These are phyloP conservation scores for Nicotiana attenuata DNA, from an alignment of 257 asterid genomes.

Conservation along the genomic window DNA sequence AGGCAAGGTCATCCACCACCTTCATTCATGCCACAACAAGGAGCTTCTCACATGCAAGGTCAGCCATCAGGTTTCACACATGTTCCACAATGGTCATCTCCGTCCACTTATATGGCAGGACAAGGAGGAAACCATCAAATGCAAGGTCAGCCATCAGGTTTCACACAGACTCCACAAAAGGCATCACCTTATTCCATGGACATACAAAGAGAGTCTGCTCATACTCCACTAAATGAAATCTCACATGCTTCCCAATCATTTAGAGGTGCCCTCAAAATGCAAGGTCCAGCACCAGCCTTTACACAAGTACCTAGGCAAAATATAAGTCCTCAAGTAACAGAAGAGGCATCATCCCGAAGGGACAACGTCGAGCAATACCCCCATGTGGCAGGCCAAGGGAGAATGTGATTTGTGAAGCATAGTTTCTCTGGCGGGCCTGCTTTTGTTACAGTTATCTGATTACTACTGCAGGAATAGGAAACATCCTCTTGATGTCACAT, in stretches of 20 bases:
- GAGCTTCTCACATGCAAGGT: constrained; percentile 13
- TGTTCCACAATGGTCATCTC: not conserved
- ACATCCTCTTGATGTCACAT: not conserved
- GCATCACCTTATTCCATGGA: constrained; percentile 5
- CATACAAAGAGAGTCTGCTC: not conserved
- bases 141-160: constrained; percentile 27
- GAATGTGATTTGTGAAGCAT: not conserved
- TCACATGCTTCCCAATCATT: constrained; percentile 8
- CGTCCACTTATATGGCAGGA: constrained; percentile 13
- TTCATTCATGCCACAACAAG: not conserved
- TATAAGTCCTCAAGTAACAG: constrained; percentile 5
- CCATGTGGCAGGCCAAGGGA: constrained; percentile 2
- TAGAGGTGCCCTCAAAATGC: not conserved
- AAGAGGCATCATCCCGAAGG: not conserved
- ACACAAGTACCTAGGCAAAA: constrained; percentile 1
- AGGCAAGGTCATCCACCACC: constrained; percentile 4
- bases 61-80: constrained; percentile 11
- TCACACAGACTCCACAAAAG: constrained; percentile 2
- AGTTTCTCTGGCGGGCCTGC: not conserved
- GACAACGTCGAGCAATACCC: constrained; percentile 3
- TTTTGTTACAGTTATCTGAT: not conserved
- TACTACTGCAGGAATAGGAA: constrained; percentile 1
- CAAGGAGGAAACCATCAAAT: constrained; percentile 14
- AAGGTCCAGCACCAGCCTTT: not conserved
- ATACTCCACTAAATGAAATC: not conserved